Base-by-base conservation (phyloP, 129 eudicot species). In the Flaveria sonorensis region DNA sequence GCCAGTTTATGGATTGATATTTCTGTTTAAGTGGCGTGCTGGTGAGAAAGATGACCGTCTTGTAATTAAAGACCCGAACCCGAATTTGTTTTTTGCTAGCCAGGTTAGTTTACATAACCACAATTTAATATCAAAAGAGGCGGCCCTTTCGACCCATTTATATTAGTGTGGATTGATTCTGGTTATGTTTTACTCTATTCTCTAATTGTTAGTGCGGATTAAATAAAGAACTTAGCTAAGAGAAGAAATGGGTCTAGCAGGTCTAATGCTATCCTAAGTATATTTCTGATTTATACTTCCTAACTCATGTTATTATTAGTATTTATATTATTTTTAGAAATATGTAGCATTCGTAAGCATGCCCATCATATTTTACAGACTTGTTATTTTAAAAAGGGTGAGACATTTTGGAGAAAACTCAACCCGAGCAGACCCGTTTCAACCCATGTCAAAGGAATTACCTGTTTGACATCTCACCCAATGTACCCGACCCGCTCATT, bases 11-110 rank as follows among this genome's bases (percentile, higher is more conserved):
- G 99, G 97, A 72, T 62, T 95, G 81, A 88, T 95, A 48, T 95
- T 95, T 82, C 89, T 95, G 48, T 95, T 95, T 69, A 95, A 95
- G 83, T 95, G 97, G 97, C 94, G 91, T 71, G 86, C 99, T 51
- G 97, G 99, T 39, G 99, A 95, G 83, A 95, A 91, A 76, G 99
- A 95, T 71, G 99, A 91, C n/a, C 99, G 97, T 28, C 85, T 83
- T 59, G 94, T 88, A 40, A 89, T 89, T 19, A 91, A 89, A 83
- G 99, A 95, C 77, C 99, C 97, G 43, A 95, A 89, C 79, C 97
- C 97, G 2, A 91, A 95, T 85, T 70, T 91, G 73, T 91, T 91
- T 77, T 94, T 91, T 62, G 97, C 99, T 72, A 95, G 99, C 88
- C 97, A 95, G 97, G 99, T 91, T 12, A 75, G 78, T 77, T 71